Percentiles rank a stretch among this genome's conserved stretches.
phyloP scores from a whole-genome alignment of 2,329 filamentous ascomycete species.

The Biscogniauxia marginata region DNA sequence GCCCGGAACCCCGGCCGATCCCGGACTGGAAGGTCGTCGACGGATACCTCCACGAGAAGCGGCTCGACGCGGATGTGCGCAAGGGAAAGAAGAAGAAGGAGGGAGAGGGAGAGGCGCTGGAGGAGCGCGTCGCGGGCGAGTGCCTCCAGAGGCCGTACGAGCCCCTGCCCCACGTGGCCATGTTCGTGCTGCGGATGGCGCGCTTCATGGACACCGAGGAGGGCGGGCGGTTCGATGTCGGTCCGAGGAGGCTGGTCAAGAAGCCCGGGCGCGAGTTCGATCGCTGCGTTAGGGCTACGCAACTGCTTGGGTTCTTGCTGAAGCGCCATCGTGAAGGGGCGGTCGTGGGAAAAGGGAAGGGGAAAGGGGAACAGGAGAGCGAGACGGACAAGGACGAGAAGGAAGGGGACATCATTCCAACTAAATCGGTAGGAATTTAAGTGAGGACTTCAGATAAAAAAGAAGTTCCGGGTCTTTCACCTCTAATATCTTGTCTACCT shows the following conservation, averaged over 20 bases:
- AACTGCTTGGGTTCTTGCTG: constrained; percentile 1
- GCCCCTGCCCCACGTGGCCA: constrained; percentile 5
- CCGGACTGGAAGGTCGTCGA: constrained; percentile 11
- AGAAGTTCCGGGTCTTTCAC: too few relatives aligned
- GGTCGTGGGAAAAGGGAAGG: too few relatives aligned
- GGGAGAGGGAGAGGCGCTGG: not conserved
- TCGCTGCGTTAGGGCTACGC: constrained; percentile 4
- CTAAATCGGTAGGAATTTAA: too few relatives aligned
- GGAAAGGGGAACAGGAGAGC: too few relatives aligned
- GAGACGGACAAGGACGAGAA: too few relatives aligned
- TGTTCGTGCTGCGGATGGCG: constrained; percentile 2
- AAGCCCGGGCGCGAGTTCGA: not conserved
- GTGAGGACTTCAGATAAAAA: too few relatives aligned
- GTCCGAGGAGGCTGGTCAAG: not conserved
- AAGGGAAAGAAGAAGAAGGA: not conserved
- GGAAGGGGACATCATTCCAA: too few relatives aligned
- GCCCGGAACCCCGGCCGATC: not conserved
- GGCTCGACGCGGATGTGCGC: not conserved
- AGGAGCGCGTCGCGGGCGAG: not conserved
- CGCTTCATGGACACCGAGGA: not conserved
- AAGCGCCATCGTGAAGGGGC: too few relatives aligned
- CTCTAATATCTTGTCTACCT: too few relatives aligned
- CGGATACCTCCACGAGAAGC: constrained; percentile 2
- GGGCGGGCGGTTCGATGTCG: constrained; percentile 1
- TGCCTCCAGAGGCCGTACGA: constrained; percentile 1